These are phyloP conservation scores for Aspergillus bombycis DNA, from an alignment of 2,329 filamentous ascomycete species.

Conservation along the genomic window DNA sequence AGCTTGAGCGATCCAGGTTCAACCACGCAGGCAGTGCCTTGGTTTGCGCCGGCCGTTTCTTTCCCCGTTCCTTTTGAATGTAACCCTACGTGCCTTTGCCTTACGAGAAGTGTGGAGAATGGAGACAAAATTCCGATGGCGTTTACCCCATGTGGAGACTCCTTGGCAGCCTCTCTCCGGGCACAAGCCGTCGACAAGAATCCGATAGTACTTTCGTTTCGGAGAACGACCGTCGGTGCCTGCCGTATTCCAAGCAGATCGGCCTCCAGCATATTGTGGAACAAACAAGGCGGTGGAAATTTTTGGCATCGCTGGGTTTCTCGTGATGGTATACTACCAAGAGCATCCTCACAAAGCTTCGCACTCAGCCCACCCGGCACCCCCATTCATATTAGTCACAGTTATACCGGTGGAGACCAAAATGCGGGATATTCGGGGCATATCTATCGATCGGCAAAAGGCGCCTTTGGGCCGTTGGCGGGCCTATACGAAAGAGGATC, in stretches of 20 bases:
- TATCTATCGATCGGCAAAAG: background rate
- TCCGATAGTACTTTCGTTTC: background rate
- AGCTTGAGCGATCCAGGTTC: background rate
- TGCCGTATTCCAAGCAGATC: background rate
- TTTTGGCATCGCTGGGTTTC: background rate
- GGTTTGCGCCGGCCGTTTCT: background rate
- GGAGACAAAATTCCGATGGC: background rate
- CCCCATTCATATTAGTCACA: conserved; percentile 6
- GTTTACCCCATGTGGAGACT: background rate
- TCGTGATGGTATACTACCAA: background rate
- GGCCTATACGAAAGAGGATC: background rate
- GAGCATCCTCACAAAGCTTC: background rate
- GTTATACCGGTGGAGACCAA: background rate
- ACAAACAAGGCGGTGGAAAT: no score
- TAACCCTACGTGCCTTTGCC: background rate
- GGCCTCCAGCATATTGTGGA: no score
- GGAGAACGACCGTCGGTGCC: background rate
- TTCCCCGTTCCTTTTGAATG: background rate
- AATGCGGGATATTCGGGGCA: conserved; percentile 4
- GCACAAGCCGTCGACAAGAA: no score
- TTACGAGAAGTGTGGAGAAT: background rate
- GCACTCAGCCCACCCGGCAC: background rate
- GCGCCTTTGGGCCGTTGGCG: background rate
- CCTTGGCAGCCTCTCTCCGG: background rate
- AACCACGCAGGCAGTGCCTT: background rate